Evolutionary conservation across 495 filamentous ascomycete species (phyloP), one percentile per base, ranked within the genome.

Genomic region (Trichoderma erinaceum): DNA sequence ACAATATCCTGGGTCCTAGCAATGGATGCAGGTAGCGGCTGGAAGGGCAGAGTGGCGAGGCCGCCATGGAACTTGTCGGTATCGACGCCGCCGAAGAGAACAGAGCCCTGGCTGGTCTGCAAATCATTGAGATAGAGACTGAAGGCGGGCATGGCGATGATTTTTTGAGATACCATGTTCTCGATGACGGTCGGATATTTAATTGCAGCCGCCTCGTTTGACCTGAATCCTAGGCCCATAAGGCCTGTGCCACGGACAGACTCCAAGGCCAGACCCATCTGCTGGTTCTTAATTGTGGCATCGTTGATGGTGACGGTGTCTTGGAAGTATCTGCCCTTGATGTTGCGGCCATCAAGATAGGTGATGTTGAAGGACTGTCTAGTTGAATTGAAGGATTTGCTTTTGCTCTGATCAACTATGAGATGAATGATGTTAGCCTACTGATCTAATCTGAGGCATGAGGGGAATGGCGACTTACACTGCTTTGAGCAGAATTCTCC

Each of bases 41-140:
- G 43, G 41, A 98, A 85, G 25, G 92, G 91, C 1, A 98, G 75
- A 4, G 87, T 88, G 46, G 85, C 70, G 3, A 99, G 85, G 16
- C 80, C 71, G 44, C 93, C 95, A 50, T 84, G 83, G 77, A 89
- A 99, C 76, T 97, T 97, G 67, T 85, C 85, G 0, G 87, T 91
- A 74, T 99, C 90, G 41, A 97, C 85, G 41, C 94, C 96, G 52
- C 95, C 95, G 71, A 99, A 97, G 41, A 99, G 82, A 67, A 99
- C 89, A 41, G 85, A 85, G 21, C 95, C 95, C 1, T 88, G 86
- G 61, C 84, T 85, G 61, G 90, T 82, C 35, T 87, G 79, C 8
- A 81, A 73, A 70, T 84, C 82, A 74, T 86, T 82, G 32, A 97
- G 82, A 83, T 92, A 97, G 12, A 97, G 79, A 68, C 90, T 93